Evolutionary conservation across 2,329 filamentous ascomycete genomes (phyloP), one percentile per base, ranked within the genome.

Genomic region (Botrytis pseudocinerea): DNA sequence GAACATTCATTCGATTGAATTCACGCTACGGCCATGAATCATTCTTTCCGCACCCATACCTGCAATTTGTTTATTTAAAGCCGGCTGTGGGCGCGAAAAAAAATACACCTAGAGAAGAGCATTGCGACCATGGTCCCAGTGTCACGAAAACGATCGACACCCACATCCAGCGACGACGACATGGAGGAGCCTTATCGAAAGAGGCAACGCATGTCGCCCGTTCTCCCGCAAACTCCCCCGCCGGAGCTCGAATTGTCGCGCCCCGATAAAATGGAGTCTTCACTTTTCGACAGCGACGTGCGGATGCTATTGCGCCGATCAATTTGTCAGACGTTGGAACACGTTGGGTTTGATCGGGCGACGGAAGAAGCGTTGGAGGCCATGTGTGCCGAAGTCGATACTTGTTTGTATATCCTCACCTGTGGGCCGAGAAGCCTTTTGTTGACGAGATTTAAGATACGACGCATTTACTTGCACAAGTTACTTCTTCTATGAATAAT

Each of bases 291-390:
- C 65, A 79, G 80, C 51, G 76, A 80, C 46, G 78, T 79, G 40
- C 73, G 75, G 46, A 63, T 73, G 32, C 78, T 81, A 2, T 82
- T 91, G 40, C 84, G 85, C 63, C 85, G 88, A 69, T 86, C 88
- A 18, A 87, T 91, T 72, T 86, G 85, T 0, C 79, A 90, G 72
- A 85, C 85, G 4, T 80, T 91, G 42, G 81, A 86, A 60, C 86
- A 90, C 74, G 86, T 90, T 54, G 89, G 89, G 42, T 91, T 91
- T 76, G 83, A 86, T 44, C 82, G 83, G 40, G 85, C 88, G 22
- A 85, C 83, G 0, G 83, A 84, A 12, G 86, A 89, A 70, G 88
- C 89, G 2, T 80, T 91, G 76, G 88, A 91, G 79, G 86, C 86
- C 76, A 87, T 91, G 61, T 85, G 87, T 6, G 80, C 82, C 32